Percentiles rank a stretch among this genome's conserved stretches.
These are phyloP conservation scores for Talaromyces adpressus DNA, from an alignment of 495 filamentous ascomycete species.

Conservation along the genomic window DNA sequence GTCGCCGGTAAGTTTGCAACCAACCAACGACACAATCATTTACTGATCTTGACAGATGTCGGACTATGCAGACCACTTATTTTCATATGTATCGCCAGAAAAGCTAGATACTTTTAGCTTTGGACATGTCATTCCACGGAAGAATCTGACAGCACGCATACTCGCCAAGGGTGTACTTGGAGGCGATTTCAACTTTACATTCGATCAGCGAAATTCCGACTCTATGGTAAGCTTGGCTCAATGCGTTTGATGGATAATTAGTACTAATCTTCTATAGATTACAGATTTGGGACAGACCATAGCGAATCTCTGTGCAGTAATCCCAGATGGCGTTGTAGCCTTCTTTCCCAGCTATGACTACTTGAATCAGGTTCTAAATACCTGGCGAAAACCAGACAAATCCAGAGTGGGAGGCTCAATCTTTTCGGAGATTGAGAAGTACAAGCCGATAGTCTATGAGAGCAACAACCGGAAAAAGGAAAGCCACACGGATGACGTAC, in stretches of 20 bases:
- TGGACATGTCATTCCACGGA: constrained; percentile 84
- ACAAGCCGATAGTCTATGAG: constrained; percentile 65
- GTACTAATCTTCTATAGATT: constrained; percentile 43
- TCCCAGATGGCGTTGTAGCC: constrained; percentile 89
- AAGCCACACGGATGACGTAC: constrained; percentile 52
- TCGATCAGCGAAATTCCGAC: constrained; percentile 58
- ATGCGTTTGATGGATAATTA: not conserved
- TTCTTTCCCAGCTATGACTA: constrained; percentile 96
- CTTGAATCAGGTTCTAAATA: constrained; percentile 60
- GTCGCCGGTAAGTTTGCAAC: constrained; percentile 58
- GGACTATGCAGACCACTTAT: constrained; percentile 79
- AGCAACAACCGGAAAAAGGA: constrained; percentile 35
- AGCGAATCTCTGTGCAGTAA: constrained; percentile 58
- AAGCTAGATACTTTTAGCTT: constrained; percentile 79
- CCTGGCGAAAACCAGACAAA: constrained; percentile 51
- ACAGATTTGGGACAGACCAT: constrained; percentile 67
- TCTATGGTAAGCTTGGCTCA: constrained; percentile 35
- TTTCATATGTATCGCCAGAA: constrained; percentile 60
- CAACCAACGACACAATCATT: not conserved
- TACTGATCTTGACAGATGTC: constrained; percentile 50
- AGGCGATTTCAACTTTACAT: constrained; percentile 78
- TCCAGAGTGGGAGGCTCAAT: constrained; percentile 23
- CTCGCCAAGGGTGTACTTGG: constrained; percentile 46
- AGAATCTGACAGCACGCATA: constrained; percentile 71
- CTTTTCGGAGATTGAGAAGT: constrained; percentile 36